Base-by-base conservation (phyloP, 352 stramenopile genomes). In the Phytophthora sp. region DNA sequence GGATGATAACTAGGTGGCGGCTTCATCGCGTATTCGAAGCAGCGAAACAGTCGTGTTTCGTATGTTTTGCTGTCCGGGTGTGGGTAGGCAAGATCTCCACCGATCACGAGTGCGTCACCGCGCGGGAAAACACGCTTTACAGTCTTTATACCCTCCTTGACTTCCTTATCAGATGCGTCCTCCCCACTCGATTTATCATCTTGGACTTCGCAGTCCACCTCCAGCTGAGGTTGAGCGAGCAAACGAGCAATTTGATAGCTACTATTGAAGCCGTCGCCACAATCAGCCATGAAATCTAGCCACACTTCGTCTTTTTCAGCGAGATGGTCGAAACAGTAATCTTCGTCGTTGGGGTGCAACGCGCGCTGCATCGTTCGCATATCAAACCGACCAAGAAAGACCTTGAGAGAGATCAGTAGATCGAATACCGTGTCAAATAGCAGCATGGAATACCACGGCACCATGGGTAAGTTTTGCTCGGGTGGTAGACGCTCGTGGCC, bases 231-330 rank as follows among this genome's bases (percentile, higher is more conserved):
- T 41, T 98, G 92, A 4, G 94, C 94, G 12, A 98, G 66, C n/a
- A 96, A 67, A 3, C 91, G 77, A 7, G 94, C 89, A 32, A 98
- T 89, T 68, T 98, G 92, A 62, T 97, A 98, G 39, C 86, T 97
- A 53, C 90, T 96, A 61, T 97, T 97, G 50, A 98, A 98, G 3
- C 94, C 94, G 51, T 98, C 94, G 4, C 94, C 94, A 27, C 89
- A 97, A 59, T 98, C 94, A 11, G 90, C 92, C 79, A 98, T 96
- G 35, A 97, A 98, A 57, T 98, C 94, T 23, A 98, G 82, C 94
- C 94, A 98, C n/a, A 95, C 55, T 5, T 95, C 84, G 45, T 97
- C 75, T 5, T 82, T 81, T 1, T 77, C 43, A 9, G 89, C 76
- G 17, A 94, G 77, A 54, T 95, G 88, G n/a, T 94, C 84, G 65